A percentile compares a stretch with the other conserved stretches of the same genome.
phyloP scores from a whole-genome alignment of 805 yeast genomes.

The Torulaspora maleeae region DNA sequence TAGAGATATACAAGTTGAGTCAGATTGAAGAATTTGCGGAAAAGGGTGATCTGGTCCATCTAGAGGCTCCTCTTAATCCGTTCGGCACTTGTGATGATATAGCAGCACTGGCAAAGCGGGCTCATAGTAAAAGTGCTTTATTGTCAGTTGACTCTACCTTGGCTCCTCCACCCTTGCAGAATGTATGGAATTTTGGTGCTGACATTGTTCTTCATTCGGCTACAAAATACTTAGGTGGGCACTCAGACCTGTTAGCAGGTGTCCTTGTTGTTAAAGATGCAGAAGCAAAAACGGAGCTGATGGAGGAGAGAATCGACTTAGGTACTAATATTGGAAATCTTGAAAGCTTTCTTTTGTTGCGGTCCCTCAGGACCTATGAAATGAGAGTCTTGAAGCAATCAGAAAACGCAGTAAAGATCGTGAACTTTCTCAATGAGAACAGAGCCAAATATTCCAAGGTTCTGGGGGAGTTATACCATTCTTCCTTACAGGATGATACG shows the following conservation, averaged over 20 bases:
- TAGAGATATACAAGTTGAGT: conserved; percentile 45
- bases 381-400: conserved; percentile 67
- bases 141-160: conserved; percentile 80
- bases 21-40: conserved; percentile 42
- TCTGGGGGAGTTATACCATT: conserved; percentile 55
- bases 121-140: conserved; percentile 72
- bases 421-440: conserved; percentile 52
- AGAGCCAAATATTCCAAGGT: conserved; percentile 41
- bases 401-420: conserved; percentile 56
- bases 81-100: conserved; percentile 40
- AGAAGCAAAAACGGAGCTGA: conserved; percentile 43
- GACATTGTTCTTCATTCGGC: conserved; percentile 92
- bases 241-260: conserved; percentile 85
- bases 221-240: conserved; percentile 92
- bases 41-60: conserved; percentile 66
- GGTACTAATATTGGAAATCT: conserved; percentile 79
- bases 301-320: conserved; percentile 58
- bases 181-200: conserved; percentile 78
- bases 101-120: conserved; percentile 53
- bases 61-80: conserved; percentile 88
- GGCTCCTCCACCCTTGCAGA: conserved; percentile 89
- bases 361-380: conserved; percentile 79
- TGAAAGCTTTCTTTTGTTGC: conserved; percentile 66
- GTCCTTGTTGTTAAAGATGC: conserved; percentile 58
- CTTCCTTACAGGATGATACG: conserved; percentile 68